Conservation (phyloP, 306 rosid genomes). For the Acacia acuminata region DNA sequence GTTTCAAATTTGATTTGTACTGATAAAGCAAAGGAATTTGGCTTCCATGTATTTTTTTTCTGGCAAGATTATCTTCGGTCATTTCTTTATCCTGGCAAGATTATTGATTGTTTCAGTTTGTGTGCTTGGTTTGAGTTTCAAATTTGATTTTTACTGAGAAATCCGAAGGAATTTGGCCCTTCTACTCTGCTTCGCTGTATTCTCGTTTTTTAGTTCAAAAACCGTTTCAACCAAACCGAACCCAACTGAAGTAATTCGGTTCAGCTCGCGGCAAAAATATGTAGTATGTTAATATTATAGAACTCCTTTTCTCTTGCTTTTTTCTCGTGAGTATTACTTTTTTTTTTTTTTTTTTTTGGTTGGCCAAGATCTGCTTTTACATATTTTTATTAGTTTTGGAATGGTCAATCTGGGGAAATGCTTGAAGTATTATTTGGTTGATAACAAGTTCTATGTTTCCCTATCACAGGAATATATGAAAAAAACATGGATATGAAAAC, state of each 20-base stretch:
- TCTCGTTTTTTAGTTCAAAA: neutral
- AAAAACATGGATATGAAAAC: conserved; percentile 57
- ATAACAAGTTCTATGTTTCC: conserved; percentile 27
- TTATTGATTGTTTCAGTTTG: neutral
- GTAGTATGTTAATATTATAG: neutral
- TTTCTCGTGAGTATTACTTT: neutral
- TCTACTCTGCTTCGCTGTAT: neutral
- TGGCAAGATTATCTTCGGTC: neutral
- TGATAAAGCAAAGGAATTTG: neutral
- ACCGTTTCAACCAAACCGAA: neutral
- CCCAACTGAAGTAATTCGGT: neutral
- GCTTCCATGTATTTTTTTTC: neutral
- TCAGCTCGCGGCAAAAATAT: neutral
- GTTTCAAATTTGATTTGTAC: neutral
- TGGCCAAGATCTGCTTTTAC: neutral
- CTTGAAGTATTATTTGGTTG: neutral
- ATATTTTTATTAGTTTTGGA: neutral
- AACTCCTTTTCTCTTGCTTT: neutral
- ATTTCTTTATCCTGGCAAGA: too few species aligned
- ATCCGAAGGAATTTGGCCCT: neutral
- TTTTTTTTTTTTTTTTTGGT: neutral
- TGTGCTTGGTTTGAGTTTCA: neutral
- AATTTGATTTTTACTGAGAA: neutral
- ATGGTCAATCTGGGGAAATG: neutral
- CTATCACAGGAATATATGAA: conserved; percentile 24